Base-by-base conservation (phyloP, 768 basidiomycete species). In the Leccinum longicurvipes region DNA sequence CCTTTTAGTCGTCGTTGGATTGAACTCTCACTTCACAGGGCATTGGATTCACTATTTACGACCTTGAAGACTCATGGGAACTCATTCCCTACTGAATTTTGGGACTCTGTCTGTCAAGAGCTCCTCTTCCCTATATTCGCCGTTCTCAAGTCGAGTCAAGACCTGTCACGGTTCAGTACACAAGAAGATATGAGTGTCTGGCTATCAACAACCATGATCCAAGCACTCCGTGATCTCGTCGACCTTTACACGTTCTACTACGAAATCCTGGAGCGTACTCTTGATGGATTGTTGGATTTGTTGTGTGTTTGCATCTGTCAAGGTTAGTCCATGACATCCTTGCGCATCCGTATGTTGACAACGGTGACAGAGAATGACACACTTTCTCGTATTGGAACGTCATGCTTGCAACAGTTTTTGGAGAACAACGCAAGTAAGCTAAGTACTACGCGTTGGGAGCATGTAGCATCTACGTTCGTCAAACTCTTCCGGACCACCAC, bases 151-250 rank as follows among this genome's bases (percentile, higher is more conserved):
- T 95, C 93, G 15, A 91, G 86, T 62, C 89, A 93, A 73, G 96
- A 97, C 68, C 71, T 96, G 34, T 89, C 93, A 12, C 82, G 96
- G 19, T 98, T 98, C 76, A 90, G 81, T 70, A 95, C 93, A 5
- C 93, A 97, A 65, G 97, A 98, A 67, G 97, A 98, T 63, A 96
- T 98, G 93, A 97, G 93, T 64, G 94, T 99, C 25, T 99, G 97
- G 97, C 73, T 99, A 46, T 98, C 94, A 24, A 97, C 97, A 14
- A 99, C 97, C 3, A 94, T 99, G 91, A 97, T 98, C 49, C 94
- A 98, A 68, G 97, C 97, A 1, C 80, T 99, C 46, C 85, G 97
- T 45, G 91, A 98, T 72, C 79, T 98, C 58, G 91, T 99, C 56
- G 93, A 96, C 67, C 82, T 99, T 21, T 99, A 95, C 69, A 95